Evolutionary conservation across 192 early-diverging fungal species (phyloP).

Genomic region (Coemansia aciculifera): DNA sequence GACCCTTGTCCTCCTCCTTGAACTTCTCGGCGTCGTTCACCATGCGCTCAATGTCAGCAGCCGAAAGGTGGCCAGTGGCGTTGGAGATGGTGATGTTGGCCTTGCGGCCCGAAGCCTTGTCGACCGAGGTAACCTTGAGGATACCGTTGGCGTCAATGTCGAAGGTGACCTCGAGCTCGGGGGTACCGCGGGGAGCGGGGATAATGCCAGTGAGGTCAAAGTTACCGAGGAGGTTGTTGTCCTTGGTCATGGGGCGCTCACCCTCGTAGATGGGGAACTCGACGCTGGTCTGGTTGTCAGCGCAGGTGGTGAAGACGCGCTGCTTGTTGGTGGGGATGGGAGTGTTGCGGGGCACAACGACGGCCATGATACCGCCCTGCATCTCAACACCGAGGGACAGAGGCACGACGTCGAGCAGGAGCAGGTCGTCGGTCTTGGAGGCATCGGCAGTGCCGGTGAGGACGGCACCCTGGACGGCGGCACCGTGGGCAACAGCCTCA

Average conservation of each 20-base stretch:
- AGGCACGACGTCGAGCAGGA: conserved; percentile 82
- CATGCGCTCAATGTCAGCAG: conserved; percentile 93
- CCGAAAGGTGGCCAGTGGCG: conserved; percentile 86
- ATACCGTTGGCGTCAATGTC: conserved; percentile 87
- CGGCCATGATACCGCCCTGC: conserved; percentile 82
- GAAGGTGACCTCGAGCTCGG: conserved; percentile 81
- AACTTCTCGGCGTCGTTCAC: conserved; percentile 87
- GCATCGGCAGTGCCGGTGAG: conserved; percentile 66
- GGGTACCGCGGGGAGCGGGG: conserved; percentile 74
- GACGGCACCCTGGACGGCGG: conserved; percentile 85
- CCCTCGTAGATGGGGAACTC: conserved; percentile 86
- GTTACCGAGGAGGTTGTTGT: conserved; percentile 88
- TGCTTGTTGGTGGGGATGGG: conserved; percentile 79
- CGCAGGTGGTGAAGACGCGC: conserved; percentile 80
- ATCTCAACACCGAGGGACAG: conserved; percentile 84
- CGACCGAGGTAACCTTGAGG: conserved; percentile 86
- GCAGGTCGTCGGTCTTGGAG: conserved; percentile 68
- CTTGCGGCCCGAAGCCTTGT: conserved; percentile 89
- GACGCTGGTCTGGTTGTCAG: conserved; percentile 82
- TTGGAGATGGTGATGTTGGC: conserved; percentile 95
- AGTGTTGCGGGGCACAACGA: conserved; percentile 82
- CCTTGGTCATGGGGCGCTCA: conserved; percentile 84
- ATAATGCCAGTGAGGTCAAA: conserved; percentile 79
- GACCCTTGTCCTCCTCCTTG: conserved; percentile 74
- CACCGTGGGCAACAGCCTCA: conserved; percentile 93